Evolutionary conservation across 352 stramenopile species (phyloP).

Genomic region (Saprolegnia parasitica): DNA sequence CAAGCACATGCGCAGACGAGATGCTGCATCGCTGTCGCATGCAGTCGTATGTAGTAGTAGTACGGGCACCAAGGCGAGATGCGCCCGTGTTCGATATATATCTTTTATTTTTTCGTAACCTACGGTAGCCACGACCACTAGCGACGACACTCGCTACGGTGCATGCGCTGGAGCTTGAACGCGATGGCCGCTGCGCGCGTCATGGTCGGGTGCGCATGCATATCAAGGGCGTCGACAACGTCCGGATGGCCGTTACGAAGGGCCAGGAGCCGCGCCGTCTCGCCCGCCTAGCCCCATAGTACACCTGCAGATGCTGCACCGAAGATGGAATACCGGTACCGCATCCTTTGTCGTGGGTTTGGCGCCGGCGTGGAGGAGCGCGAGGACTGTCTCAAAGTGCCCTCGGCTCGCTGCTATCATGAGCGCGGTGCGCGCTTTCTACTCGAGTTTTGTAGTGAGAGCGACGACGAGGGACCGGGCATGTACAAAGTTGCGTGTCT

Average conservation of each 20-base stretch:
- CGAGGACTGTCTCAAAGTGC: background rate
- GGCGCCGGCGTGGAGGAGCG: slow-evolving; percentile 14
- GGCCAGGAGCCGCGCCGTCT: slow-evolving; percentile 9
- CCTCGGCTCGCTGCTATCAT: slow-evolving; percentile 28
- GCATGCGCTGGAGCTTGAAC: background rate
- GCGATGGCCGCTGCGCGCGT: background rate
- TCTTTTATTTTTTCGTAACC: background rate
- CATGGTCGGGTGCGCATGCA: background rate
- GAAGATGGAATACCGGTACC: too few species aligned
- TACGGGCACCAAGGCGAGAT: too few species aligned
- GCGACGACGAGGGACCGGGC: background rate
- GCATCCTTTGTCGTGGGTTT: slow-evolving; percentile 9
- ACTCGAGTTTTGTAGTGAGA: background rate
- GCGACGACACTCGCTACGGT: background rate
- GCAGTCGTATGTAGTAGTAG: too few species aligned
- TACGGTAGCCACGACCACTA: background rate
- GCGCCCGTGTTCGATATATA: too few species aligned
- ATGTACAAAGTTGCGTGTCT: slow-evolving; percentile 9
- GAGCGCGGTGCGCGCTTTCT: slow-evolving; percentile 28
- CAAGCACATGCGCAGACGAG: too few species aligned
- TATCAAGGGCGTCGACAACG: background rate
- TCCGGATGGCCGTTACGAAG: slow-evolving; percentile 16
- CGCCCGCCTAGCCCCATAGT: slow-evolving; percentile 6
- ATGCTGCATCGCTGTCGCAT: too few species aligned
- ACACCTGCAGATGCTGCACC: too few species aligned